Percentiles rank a stretch among this genome's conserved stretches.
phyloP scores from a whole-genome alignment of 31 red algal species.

The Endocladia muricata region DNA sequence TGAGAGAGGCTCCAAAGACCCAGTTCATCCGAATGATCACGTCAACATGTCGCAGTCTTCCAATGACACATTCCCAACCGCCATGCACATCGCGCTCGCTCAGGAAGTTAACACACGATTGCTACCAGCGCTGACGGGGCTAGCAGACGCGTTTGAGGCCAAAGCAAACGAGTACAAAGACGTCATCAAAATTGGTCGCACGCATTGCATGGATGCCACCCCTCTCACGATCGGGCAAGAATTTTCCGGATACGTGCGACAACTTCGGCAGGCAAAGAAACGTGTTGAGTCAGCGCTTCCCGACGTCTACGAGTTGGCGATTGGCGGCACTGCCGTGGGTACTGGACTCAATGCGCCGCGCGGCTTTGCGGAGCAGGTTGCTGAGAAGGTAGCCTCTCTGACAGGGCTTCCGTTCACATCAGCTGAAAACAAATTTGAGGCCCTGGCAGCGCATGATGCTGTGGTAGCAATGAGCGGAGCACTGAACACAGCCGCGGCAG shows the following conservation, averaged over 20 bases:
- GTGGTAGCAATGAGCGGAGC: slow-evolving; percentile 68
- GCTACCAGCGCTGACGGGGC: slow-evolving; percentile 46
- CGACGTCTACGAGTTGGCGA: slow-evolving; percentile 79
- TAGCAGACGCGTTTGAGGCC: slow-evolving; percentile 61
- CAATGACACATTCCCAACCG: slow-evolving; percentile 99
- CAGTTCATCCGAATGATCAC: slow-evolving; percentile 97
- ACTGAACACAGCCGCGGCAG: slow-evolving; percentile 67
- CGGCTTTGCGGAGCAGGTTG: slow-evolving; percentile 79
- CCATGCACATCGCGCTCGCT: slow-evolving; percentile 92
- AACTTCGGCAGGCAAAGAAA: slow-evolving; percentile 55
- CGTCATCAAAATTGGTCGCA: slow-evolving; percentile 97
- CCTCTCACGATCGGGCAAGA: slow-evolving; percentile 89
- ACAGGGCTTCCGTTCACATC: slow-evolving; percentile 81
- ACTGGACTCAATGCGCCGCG: slow-evolving; percentile 87
- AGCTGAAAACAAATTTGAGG: slow-evolving; percentile 97
- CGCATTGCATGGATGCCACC: slow-evolving; percentile 92
- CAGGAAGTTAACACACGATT: slow-evolving; percentile 44
- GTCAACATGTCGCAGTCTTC: slow-evolving; percentile 94
- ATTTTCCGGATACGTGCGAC: slow-evolving; percentile 90
- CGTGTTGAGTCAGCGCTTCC: slow-evolving; percentile 55
- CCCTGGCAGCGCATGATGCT: slow-evolving; percentile 87
- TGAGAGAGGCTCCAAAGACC: slow-evolving; percentile 68
- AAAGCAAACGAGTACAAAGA: slow-evolving; percentile 68
- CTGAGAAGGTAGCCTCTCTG: slow-evolving; percentile 48
- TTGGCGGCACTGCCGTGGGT: slow-evolving; percentile 97